phyloP scores from a whole-genome alignment of 176 grass and related monocot species.

The Cocos nucifera region DNA sequence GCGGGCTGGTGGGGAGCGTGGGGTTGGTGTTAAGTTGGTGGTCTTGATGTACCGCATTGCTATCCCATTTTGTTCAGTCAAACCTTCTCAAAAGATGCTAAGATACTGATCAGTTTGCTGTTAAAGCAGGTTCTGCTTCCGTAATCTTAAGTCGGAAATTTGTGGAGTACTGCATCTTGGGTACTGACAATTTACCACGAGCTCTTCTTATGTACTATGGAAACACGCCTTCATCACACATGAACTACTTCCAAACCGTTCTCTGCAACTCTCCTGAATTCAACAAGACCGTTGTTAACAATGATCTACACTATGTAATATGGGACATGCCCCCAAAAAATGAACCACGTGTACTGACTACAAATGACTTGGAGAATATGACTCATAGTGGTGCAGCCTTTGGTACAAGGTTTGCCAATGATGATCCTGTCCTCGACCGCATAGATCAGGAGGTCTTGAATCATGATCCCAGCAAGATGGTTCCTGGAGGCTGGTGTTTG shows the following conservation, averaged over 20 bases:
- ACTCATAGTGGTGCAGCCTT: conserved; percentile 45
- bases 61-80: too few relatives aligned
- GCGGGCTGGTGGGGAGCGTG: too few relatives aligned
- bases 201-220: conserved; percentile 83
- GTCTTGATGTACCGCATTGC: too few relatives aligned
- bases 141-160: conserved; percentile 85
- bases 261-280: conserved; percentile 78
- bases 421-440: conserved; percentile 49
- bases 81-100: too few relatives aligned
- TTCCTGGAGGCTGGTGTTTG: conserved; percentile 82
- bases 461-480: conserved; percentile 24
- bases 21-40: too few relatives aligned
- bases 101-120: too few relatives aligned
- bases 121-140: conserved; percentile 54
- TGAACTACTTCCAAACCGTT: conserved; percentile 88
- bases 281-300: conserved; percentile 68
- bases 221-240: conserved; percentile 61
- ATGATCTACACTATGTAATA: conserved; percentile 57
- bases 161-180: conserved; percentile 58
- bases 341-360: conserved; percentile 36
- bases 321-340: conserved; percentile 26
- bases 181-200: conserved; percentile 75
- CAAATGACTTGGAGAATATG: conserved; percentile 54
- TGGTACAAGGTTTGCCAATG: conserved; percentile 45
- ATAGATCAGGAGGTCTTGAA: conserved; percentile 59